Evolutionary conservation across 139 green algal species (phyloP), one percentile per base, ranked within the genome.

Genomic region (Chlamydomonas urium): DNA sequence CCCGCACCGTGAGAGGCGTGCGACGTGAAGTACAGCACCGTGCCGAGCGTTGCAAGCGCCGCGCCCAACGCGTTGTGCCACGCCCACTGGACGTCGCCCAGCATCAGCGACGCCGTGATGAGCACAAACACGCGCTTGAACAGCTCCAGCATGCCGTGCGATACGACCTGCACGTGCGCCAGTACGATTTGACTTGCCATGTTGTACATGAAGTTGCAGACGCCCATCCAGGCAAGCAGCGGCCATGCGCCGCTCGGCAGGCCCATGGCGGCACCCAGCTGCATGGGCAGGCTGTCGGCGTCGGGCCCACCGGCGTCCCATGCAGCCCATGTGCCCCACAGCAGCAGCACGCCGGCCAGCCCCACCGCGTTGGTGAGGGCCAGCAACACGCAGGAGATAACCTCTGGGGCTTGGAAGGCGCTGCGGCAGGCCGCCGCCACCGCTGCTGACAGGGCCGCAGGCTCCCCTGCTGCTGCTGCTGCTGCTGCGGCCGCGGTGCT

Each of bases 91-190:
- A 60, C 42, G 10, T 71, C 56, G 29, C 50, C 57, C 28, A 67
- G 48, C 5, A 71, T 34, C 24, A 71, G 1, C 2, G 59, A 76
- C 2, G 56, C 71, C 2, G 71, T n/a, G 5, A 65, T 2, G 21
- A 76, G 45, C 32, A 76, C 71, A 50, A 76, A 76, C 21, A 76
- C 38, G 21, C 71, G 71, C 60, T 76, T 76, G 59, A 76, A 67
- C 3, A 76, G 71, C 71, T 76, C 71, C 32, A 76, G 59, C 71
- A 76, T 76, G 38, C 71, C 71, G 38, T 76, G 71, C 6, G 71
- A 71, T 19, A 76, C 71, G 6, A 76, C 71, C 6, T 35, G 5
- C 2, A 76, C 48, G 26, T 65, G 38, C 3, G 71, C 71, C n/a
- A 76, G 71, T 23, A 76, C 71, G 31, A 75, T 58, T 42, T 76